A percentile compares a stretch with the other conserved stretches of the same genome.
phyloP scores from a whole-genome alignment of 75 land plant species.

The Sequoiadendron giganteum region DNA sequence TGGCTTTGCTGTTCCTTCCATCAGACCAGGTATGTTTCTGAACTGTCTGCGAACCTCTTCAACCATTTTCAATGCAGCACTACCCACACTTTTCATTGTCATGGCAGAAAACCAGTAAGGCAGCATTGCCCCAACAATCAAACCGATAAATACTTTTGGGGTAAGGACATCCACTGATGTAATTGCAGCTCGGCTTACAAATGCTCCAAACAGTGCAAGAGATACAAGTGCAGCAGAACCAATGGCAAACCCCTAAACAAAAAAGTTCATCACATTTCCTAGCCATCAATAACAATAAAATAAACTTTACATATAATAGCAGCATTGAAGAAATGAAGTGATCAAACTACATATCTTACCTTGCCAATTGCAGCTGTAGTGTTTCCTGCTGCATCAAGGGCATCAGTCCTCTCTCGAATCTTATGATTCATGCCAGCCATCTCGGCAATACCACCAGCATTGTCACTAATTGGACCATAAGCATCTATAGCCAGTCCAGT shows the following conservation, averaged over 20 bases:
- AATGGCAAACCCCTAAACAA: slow-evolving; percentile 39
- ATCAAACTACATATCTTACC: slow-evolving; percentile 26
- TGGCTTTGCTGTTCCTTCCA: slow-evolving; percentile 73
- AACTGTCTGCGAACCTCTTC: slow-evolving; percentile 81
- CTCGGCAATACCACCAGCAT: slow-evolving; percentile 91
- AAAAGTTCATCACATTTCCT: not conserved
- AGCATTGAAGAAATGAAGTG: not conserved
- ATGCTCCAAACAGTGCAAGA: slow-evolving; percentile 65
- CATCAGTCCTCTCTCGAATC: slow-evolving; percentile 81
- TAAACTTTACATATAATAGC: not conserved
- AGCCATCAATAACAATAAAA: not conserved
- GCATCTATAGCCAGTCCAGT: slow-evolving; percentile 86
- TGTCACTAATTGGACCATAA: slow-evolving; percentile 91
- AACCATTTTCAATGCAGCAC: slow-evolving; percentile 78
- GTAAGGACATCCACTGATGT: slow-evolving; percentile 47
- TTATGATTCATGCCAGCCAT: slow-evolving; percentile 85
- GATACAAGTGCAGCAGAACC: slow-evolving; percentile 67
- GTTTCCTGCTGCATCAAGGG: slow-evolving; percentile 88
- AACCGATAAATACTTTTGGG: slow-evolving; percentile 52
- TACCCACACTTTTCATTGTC: slow-evolving; percentile 77
- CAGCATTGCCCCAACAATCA: slow-evolving; percentile 57
- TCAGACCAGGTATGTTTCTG: slow-evolving; percentile 72
- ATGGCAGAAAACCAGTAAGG: slow-evolving; percentile 71
- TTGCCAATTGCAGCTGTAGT: slow-evolving; percentile 93
- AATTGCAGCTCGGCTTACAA: slow-evolving; percentile 54